A percentile compares a stretch with the other conserved stretches of the same genome.
Conservation (phyloP, 257 asterid genomes). For the Lithospermum erythrorhizon region DNA sequence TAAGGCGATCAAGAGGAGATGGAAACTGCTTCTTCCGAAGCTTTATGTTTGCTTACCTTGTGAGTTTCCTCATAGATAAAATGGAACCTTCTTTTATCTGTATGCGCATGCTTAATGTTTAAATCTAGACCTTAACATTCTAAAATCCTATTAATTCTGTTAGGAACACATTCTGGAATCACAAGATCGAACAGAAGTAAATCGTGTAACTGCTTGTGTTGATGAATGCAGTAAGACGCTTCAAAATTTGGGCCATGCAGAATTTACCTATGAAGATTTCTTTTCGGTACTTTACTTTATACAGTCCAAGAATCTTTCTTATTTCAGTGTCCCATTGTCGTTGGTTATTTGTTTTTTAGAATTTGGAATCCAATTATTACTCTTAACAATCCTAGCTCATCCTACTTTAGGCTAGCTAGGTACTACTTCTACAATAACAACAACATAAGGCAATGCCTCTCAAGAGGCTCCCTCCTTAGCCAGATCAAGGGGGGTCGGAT, state of each 20-base stretch:
- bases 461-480: no score
- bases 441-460: no score
- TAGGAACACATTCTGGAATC: conserved; percentile 82
- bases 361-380: neutral
- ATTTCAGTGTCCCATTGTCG: neutral
- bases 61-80: conserved; percentile 24
- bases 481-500: no score
- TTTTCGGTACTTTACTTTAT: conserved; percentile 41
- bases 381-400: neutral
- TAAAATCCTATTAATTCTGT: conserved; percentile 13
- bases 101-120: conserved; percentile 5
- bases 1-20: conserved; percentile 92
- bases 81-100: conserved; percentile 5
- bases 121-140: conserved; percentile 12
- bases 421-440: neutral
- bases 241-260: conserved; percentile 76
- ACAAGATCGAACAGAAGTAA: conserved; percentile 72
- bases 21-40: conserved; percentile 97
- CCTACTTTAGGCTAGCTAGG: neutral
- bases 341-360: neutral
- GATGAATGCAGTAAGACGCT: conserved; percentile 84
- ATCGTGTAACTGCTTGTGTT: conserved; percentile 48
- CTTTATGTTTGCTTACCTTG: conserved; percentile 96
- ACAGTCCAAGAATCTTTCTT: conserved; percentile 4
- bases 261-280: conserved; percentile 94